A percentile compares a stretch with the other conserved stretches of the same genome.
Conservation (phyloP, 805 yeast species). For the Cyberlindnera mississippiensis region DNA sequence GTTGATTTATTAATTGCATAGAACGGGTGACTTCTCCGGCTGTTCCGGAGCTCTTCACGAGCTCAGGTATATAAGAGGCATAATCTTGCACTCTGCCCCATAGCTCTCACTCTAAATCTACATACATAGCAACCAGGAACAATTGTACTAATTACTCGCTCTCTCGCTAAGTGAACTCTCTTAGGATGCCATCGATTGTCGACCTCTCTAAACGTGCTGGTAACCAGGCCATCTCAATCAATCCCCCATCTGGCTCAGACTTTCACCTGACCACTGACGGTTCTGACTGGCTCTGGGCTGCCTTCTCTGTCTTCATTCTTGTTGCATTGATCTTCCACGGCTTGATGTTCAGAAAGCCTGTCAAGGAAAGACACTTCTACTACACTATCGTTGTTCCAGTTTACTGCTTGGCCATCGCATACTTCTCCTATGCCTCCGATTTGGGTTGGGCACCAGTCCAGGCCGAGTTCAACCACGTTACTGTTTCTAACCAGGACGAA, state of each 20-base stretch:
- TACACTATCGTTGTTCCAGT: constrained; percentile 40
- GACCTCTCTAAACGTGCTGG: constrained; percentile 22
- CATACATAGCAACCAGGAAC: too few relatives aligned
- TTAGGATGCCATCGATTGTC: constrained; percentile 34
- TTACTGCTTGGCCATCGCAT: constrained; percentile 40
- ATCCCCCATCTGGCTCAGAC: constrained; percentile 35
- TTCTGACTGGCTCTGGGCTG: constrained; percentile 68
- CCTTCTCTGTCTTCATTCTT: constrained; percentile 43
- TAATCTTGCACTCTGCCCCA: too few relatives aligned
- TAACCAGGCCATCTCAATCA: constrained; percentile 20
- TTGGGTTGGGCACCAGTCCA: constrained; percentile 49
- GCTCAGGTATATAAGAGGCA: too few relatives aligned
- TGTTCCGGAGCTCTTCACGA: too few relatives aligned
- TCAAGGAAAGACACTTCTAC: constrained; percentile 28
- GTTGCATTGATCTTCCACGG: constrained; percentile 31
- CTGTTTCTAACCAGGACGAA: constrained; percentile 34
- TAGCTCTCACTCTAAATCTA: too few relatives aligned
- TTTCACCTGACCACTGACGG: constrained; percentile 54
- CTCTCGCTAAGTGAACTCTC: constrained; percentile 65
- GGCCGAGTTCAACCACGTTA: constrained; percentile 47
- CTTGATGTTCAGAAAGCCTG: constrained; percentile 25
- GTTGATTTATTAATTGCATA: too few relatives aligned
- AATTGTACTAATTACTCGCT: too few relatives aligned
- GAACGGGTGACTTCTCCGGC: too few relatives aligned
- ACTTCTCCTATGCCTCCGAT: constrained; percentile 54